Base-by-base conservation (phyloP, 2,329 filamentous ascomycete genomes). In the Simplicillium aogashimaense region DNA sequence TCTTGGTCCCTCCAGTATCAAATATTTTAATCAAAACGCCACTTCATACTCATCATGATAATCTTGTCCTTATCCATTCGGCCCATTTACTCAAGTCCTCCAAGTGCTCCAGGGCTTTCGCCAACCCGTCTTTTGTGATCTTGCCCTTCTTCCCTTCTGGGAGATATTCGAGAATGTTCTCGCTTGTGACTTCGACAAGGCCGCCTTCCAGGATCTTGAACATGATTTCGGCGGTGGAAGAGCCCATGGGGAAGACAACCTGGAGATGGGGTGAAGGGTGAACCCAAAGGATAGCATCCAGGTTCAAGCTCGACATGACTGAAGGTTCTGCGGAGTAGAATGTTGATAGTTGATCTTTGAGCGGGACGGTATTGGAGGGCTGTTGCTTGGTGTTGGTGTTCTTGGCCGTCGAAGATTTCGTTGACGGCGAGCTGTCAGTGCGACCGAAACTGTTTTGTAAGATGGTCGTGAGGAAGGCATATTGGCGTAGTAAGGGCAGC, bases 401-500 rank as follows among this genome's bases (percentile, higher is more conserved):
- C 18, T 13, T 48, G 37, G 18, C 36, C 18, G 42, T 48, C 36
- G 30, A 47, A 35, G 25, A 42, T 30, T 17, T 46, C 30, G 34
- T 47, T 35, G 39, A 42, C 9, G 47, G 42, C 16, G 47, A 41
- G 29, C 54, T 50, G 9, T 49, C 47, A 7, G 51, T 57, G 35
- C 60, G 53, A 29, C 64, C 66, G 51, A 86, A 83, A 42, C 72
- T 77, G 37, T 74, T 76, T 41, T 70, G 64, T 3, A 90, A 66
- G 3, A 92, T 59, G 0, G 68, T 75, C 2, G 77, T 77, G 4
- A 86, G 64, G 47, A 83, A 78, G 0, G 82, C 81, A 53, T 86
- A 92, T 55, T 92, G 86, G 12, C 86, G 71, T 13, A 92, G 65
- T 4, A 72, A 66, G 0, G 86, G 84, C n/a, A 94, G 67, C 53